Evolutionary conservation across 768 basidiomycete genomes (phyloP), one percentile per base, ranked within the genome.

Genomic region (Agrocybe chaxingu): DNA sequence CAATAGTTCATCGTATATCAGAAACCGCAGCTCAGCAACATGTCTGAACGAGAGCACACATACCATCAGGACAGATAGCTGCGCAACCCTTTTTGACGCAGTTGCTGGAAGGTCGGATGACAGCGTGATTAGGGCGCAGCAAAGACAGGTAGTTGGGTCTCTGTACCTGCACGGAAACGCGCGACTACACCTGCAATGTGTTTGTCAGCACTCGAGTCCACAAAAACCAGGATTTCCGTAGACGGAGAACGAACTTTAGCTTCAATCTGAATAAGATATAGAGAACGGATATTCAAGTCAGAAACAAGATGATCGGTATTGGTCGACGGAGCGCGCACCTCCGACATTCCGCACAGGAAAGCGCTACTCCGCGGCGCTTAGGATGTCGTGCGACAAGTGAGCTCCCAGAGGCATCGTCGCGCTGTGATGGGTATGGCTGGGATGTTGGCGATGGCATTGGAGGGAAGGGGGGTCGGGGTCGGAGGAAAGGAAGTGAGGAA

Each of bases 301-400:
- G 42, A 47, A 49, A 38, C 32, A 54, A 51, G 42, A 57, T 39
- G 44, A 36, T 36, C 11, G 47, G 51, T 35, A 48, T 57, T 64
- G 48, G 42, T 57, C 35, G 53, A 42, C 50, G 19, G 42, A 29
- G 47, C 42, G 49, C 66, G 48, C 49, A 84, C 83, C 85, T 77
- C 60, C 85, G 73, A 69, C 85, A 87, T 66, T 87, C 85, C 6
- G 83, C 82, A 66, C 85, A 87, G 1, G 81, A 82, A 8, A 84
- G 68, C 18, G 81, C 77, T 9, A 76, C 73, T 24, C 77, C 80
- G 55, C 72, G 76, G 62, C 75, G 81, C 70, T 77, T 82, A 47
- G 57, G 50, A 62, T 71, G 68, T 34, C 69, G 66, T 39, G 64
- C 63, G 24, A 70, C 69, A 31, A 72, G 66, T 42, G 65, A 62